phyloP scores from a whole-genome alignment of 1,139 yeast genomes.

The Kluyveromyces sp. region DNA sequence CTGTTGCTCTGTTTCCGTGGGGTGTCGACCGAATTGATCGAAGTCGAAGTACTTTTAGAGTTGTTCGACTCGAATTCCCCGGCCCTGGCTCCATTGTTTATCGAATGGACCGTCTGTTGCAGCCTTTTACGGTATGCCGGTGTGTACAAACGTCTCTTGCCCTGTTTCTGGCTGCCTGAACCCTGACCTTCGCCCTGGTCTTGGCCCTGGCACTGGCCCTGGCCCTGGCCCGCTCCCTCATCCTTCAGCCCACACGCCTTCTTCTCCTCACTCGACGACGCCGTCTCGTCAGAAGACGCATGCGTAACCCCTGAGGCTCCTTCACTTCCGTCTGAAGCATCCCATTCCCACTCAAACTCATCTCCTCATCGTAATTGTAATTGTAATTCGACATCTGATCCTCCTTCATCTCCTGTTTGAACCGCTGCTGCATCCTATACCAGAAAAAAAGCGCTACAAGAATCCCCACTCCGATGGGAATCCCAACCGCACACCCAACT shows the following conservation, averaged over 20 bases:
- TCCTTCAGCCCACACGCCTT: too few relatives aligned
- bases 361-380: slow-evolving; percentile 25
- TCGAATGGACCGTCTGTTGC: slow-evolving; percentile 16
- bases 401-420: slow-evolving; percentile 31
- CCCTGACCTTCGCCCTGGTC: not conserved
- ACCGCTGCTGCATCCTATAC: slow-evolving; percentile 31
- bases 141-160: slow-evolving; percentile 16
- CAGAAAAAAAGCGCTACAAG: slow-evolving; percentile 31
- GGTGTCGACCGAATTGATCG: slow-evolving; percentile 21
- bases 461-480: slow-evolving; percentile 36
- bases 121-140: slow-evolving; percentile 35
- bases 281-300: slow-evolving; percentile 14
- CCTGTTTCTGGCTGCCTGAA: not conserved
- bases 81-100: not conserved
- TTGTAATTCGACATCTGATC: slow-evolving; percentile 21
- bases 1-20: slow-evolving; percentile 10
- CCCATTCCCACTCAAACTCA: slow-evolving; percentile 28
- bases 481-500: slow-evolving; percentile 44
- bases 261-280: slow-evolving; percentile 11
- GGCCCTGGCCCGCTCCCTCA: slow-evolving; percentile 6
- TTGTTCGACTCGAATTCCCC: slow-evolving; percentile 5
- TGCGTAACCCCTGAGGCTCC: not conserved
- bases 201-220: not conserved
- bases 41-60: slow-evolving; percentile 20
- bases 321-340: slow-evolving; percentile 13